Evolutionary conservation across 495 filamentous ascomycete species (phyloP), one percentile per base, ranked within the genome.

Genomic region (Trichoderma virens): DNA sequence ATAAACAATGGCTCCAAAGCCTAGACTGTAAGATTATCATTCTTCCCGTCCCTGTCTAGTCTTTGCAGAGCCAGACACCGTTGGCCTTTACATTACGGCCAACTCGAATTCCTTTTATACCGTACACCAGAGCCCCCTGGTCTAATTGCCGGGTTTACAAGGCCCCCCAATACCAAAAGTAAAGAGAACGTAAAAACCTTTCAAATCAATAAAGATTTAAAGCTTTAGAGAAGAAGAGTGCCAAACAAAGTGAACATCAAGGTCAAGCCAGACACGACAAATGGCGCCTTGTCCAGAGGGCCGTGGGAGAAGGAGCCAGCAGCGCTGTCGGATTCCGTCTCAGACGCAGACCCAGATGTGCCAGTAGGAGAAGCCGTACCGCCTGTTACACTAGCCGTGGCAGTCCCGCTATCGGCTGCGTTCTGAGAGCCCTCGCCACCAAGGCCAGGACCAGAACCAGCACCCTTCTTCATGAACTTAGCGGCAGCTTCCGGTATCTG

Each of bases 401-500:
- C 88, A 65, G 75, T 73, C 38, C 73, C 74, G 59, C 85, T 62
- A 23, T 62, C 61, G 8, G 27, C 88, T 3, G 86, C 81, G 63
- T 86, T 82, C 79, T 92, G 89, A 63, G 87, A 90, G 41, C 92
- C 91, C 35, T 76, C 65, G 13, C 92, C 92, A 6, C 72, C 74
- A 59, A 96, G 87, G 65, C 92, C 92, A 0, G 81, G 80, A 2
- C 87, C 90, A 27, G 75, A 78, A 60, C 92, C 91, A 61, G 91
- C 91, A 69, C 91, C 90, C 5, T 84, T 72, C 56, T 74, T 85
- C 82, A 95, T 85, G 76, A 82, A 90, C 77, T 88, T 76, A 72
- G 72, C 67, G 27, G 90, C 91, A 23, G 75, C 81, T 0, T 74
- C 70, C 5, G 93, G 93, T 25, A 97, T 89, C 45, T 85, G 84